Conservation (phyloP, 805 yeast genomes). For the Candida railenensis region DNA sequence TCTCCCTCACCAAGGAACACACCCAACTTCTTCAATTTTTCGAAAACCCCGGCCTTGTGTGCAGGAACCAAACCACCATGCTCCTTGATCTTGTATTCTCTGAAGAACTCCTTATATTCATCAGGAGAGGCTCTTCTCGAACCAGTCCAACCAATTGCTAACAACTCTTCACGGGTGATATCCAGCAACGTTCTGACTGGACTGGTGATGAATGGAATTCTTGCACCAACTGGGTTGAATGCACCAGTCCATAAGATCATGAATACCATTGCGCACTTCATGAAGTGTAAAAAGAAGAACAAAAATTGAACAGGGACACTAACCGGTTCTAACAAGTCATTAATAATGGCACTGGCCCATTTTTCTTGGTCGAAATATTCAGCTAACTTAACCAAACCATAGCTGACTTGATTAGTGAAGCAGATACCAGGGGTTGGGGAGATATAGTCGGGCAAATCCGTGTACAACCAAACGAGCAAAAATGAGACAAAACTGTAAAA, state of each 20-base stretch:
- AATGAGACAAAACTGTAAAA: constrained; percentile 38
- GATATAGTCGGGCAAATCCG: constrained; percentile 86
- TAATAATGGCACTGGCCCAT: constrained; percentile 46
- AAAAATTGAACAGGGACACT: constrained; percentile 53
- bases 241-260: constrained; percentile 65
- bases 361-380: constrained; percentile 34
- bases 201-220: constrained; percentile 1
- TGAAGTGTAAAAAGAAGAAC: constrained; percentile 70
- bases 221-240: constrained; percentile 64
- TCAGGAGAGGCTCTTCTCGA: constrained; percentile 68
- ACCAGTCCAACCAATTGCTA: constrained; percentile 92
- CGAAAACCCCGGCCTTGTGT: constrained; percentile 68
- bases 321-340: constrained; percentile 45
- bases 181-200: constrained; percentile 27
- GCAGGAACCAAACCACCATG: constrained; percentile 80
- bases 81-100: constrained; percentile 59
- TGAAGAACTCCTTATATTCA: constrained; percentile 68
- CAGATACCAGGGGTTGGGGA: constrained; percentile 93
- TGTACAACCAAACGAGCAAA: constrained; percentile 76
- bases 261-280: constrained; percentile 60
- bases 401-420: constrained; percentile 58
- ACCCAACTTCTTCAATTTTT: constrained; percentile 57
- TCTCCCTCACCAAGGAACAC: constrained; percentile 70
- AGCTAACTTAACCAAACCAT: constrained; percentile 19
- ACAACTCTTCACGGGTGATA: constrained; percentile 54